phyloP scores from a whole-genome alignment of 2,329 filamentous ascomycete species.

The Davidsoniella eucalypti region DNA sequence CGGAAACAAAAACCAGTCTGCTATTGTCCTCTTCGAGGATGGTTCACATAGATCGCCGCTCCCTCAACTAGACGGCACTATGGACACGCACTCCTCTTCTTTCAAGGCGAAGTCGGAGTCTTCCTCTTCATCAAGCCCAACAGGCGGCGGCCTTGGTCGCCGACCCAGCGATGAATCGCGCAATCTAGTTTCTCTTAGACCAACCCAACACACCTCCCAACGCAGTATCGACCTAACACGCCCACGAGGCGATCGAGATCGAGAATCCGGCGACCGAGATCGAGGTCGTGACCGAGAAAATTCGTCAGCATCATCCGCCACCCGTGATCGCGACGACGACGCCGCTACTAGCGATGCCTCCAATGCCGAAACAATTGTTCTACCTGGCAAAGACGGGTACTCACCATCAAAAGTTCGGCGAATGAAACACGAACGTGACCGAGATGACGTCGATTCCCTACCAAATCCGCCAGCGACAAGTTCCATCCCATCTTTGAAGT shows the following conservation, averaged over 20 bases:
- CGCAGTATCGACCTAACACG: conserved; percentile 3
- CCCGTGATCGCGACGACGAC: conserved; percentile 21
- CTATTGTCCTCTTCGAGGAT: conserved; percentile 10
- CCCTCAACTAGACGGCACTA: conserved; percentile 7
- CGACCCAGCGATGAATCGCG: conserved; percentile 5
- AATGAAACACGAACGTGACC: conserved; percentile 47
- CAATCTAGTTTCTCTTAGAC: not conserved
- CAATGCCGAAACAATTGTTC: conserved; percentile 55
- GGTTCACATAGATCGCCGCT: conserved; percentile 5
- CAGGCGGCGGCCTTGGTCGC: not conserved
- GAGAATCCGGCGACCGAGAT: conserved; percentile 8
- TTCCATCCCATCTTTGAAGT: not conserved
- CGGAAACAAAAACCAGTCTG: not conserved
- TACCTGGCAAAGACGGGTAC: conserved; percentile 47
- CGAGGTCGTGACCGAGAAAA: conserved; percentile 6
- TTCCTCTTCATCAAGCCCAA: conserved; percentile 6
- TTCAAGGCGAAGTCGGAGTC: conserved; percentile 10
- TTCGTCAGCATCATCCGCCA: not conserved
- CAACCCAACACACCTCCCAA: not conserved
- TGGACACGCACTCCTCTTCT: conserved; percentile 10
- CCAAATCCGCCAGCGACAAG: not conserved
- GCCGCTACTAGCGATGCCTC: conserved; percentile 35
- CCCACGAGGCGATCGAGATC: conserved; percentile 3
- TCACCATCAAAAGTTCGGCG: conserved; percentile 48
- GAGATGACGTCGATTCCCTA: conserved; percentile 22